Evolutionary conservation across 176 grass and related monocot species (phyloP).

Genomic region (Neostapfia colusana): DNA sequence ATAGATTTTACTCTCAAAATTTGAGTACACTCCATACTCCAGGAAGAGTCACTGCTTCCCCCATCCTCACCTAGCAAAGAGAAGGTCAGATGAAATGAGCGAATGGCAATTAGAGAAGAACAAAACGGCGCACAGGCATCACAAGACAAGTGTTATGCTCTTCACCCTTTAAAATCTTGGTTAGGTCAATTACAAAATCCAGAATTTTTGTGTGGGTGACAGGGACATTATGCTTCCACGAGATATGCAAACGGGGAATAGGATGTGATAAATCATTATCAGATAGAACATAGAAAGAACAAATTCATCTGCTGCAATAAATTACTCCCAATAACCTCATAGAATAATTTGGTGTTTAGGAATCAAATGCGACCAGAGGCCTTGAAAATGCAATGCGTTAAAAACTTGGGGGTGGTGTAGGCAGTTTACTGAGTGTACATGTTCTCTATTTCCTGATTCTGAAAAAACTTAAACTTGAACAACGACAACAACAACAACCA

Average conservation of each 20-base stretch:
- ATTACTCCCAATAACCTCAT: not conserved
- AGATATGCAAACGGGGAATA: slow-evolving; percentile 12
- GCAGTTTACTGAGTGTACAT: not conserved
- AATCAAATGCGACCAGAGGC: slow-evolving; percentile 9
- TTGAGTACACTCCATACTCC: slow-evolving; percentile 65
- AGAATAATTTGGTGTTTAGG: not conserved
- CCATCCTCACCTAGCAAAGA: slow-evolving; percentile 68
- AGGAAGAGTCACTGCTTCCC: slow-evolving; percentile 65
- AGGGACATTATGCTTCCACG: slow-evolving; percentile 1
- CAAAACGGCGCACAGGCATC: not conserved
- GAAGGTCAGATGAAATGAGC: slow-evolving; percentile 6
- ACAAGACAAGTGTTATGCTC: slow-evolving; percentile 2
- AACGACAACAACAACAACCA: too few species aligned
- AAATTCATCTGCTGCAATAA: slow-evolving; percentile 3
- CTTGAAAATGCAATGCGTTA: not conserved
- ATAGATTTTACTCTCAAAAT: slow-evolving; percentile 79
- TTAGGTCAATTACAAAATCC: not conserved
- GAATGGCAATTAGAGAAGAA: slow-evolving; percentile 19
- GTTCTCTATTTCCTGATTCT: slow-evolving; percentile 1
- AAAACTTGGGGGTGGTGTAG: not conserved
- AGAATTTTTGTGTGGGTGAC: not conserved
- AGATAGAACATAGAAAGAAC: not conserved
- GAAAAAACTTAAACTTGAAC: not conserved
- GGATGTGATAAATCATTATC: not conserved
- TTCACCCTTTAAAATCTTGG: not conserved